Evolutionary conservation across 805 yeast genomes (phyloP), one percentile per base, ranked within the genome.

Genomic region (Clavispora asparagi): DNA sequence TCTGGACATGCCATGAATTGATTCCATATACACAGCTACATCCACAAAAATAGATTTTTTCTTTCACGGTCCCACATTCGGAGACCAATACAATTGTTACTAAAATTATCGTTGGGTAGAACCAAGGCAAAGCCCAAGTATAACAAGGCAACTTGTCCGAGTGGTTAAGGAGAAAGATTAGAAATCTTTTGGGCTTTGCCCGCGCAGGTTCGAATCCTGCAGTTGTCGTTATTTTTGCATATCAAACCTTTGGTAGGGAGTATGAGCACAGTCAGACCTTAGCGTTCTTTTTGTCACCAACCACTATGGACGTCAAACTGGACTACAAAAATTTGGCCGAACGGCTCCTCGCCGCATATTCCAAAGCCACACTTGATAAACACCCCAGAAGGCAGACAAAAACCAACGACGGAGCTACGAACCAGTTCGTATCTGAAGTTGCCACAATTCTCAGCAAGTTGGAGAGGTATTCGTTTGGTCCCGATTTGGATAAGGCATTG

Each of bases 141-240:
- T 31, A 33, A 17, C 25, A 33, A 37, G 78, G 77, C 77, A 72
- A 70, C 71, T 71, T 79, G 84, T 82, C 83, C 84, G 84, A 80
- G 84, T 75, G 85, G 84, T 79, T 79, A 79, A 79, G 83, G 84
- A 82, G 85, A 73, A 70, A 79, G 84, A 77, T 82, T 81, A 83
- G 82, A 81, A 81, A 73, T 74, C 83, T 79, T 71, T 76, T 80
- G 84, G 83, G 84, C 77, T 78, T 72, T 75, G 79, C 84, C 83
- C 84, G 83, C 85, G 83, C 83, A 76, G 84, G 85, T 78, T 79
- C 85, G 82, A 79, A 65, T 79, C 85, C 84, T 79, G 85, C 82
- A 76, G 83, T 75, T 79, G 83, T 78, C 83, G 83, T 47, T 61
- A 56, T 58, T 60, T 69, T 66, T 69, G 69, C 26, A 14, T 12